Conservation (phyloP, 192 early-diverging fungal genomes). For the Coemansia sp. region DNA sequence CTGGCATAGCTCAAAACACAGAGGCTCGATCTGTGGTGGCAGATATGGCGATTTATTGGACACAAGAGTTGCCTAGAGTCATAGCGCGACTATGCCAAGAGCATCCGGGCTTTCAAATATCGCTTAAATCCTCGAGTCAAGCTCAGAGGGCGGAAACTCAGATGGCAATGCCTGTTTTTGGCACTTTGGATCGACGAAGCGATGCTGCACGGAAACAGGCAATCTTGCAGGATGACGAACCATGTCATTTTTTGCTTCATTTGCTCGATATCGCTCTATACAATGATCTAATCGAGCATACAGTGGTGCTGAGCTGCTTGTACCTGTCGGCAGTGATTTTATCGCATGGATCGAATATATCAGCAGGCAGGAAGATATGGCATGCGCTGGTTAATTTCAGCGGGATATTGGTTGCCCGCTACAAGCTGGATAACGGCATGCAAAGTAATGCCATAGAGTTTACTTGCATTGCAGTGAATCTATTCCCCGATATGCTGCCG, state of each 20-base stretch:
- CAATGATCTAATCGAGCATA: constrained; percentile 5
- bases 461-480: constrained; percentile 3
- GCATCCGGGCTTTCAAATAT: background rate
- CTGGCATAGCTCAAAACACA: background rate
- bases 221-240: constrained; percentile 10
- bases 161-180: background rate
- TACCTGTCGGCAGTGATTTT: constrained; percentile 6
- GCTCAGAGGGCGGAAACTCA: background rate
- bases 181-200: background rate
- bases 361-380: constrained; percentile 10
- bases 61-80: constrained; percentile 10
- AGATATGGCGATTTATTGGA: constrained; percentile 15
- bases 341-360: background rate
- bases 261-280: constrained; percentile 18
- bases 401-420: constrained; percentile 8
- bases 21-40: background rate
- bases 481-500: background rate
- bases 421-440: background rate
- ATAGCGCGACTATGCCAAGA: constrained; percentile 8
- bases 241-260: constrained; percentile 23
- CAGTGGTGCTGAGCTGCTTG: constrained; percentile 1
- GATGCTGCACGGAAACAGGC: background rate
- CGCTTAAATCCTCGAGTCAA: background rate
- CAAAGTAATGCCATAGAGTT: background rate
- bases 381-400: constrained; percentile 18